phyloP scores from a whole-genome alignment of 441 rosid species.

The Euphorbia corollata region DNA sequence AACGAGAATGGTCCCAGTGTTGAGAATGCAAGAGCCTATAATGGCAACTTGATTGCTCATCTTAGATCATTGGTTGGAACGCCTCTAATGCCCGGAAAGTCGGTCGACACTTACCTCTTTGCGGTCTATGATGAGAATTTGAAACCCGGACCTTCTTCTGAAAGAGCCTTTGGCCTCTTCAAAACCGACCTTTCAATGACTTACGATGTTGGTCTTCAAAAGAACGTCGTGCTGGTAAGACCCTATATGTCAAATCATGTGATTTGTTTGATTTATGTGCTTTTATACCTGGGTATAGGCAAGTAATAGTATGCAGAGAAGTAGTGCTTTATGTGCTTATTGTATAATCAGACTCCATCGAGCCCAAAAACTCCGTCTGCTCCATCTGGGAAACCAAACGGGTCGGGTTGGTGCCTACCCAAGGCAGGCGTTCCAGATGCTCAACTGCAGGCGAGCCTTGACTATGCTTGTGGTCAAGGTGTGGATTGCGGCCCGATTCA shows the following conservation, averaged over 20 bases:
- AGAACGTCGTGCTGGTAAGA: constrained; percentile 49
- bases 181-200: constrained; percentile 63
- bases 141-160: constrained; percentile 72
- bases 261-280: too few relatives aligned
- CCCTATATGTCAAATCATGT: too few relatives aligned
- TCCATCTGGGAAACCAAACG: constrained; percentile 45
- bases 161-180: constrained; percentile 78
- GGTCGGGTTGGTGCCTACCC: constrained; percentile 62
- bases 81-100: constrained; percentile 86
- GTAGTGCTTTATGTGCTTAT: too few relatives aligned
- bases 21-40: constrained; percentile 87
- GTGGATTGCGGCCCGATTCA: constrained; percentile 68
- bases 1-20: constrained; percentile 69
- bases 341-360: constrained; percentile 38
- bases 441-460: constrained; percentile 64
- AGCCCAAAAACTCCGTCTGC: constrained; percentile 28
- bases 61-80: constrained; percentile 76
- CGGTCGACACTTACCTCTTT: constrained; percentile 80
- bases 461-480: constrained; percentile 78
- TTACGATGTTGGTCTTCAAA: constrained; percentile 63
- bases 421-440: constrained; percentile 41
- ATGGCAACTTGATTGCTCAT: constrained; percentile 78
- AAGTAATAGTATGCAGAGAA: too few relatives aligned
- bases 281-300: too few relatives aligned
- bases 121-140: constrained; percentile 79